Percentiles rank a stretch among this genome's conserved stretches.
phyloP scores from a whole-genome alignment of 2,329 filamentous ascomycete species.

The Davidsoniella neocaledoniae region DNA sequence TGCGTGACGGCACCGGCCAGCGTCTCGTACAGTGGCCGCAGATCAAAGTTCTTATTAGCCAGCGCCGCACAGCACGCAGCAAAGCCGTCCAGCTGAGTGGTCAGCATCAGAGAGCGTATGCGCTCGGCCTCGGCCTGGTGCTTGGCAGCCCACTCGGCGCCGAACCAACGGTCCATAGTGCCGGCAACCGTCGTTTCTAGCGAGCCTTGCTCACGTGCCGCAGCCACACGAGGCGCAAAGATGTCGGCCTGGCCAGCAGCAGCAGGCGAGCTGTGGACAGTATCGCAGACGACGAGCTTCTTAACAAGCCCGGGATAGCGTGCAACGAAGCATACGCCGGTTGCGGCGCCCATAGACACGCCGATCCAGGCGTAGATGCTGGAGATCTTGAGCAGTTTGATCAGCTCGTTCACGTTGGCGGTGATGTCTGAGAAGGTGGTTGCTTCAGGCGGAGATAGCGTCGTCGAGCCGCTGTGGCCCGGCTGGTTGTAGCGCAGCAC shows the following conservation, averaged over 20 bases:
- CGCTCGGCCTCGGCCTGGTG: conserved; percentile 22
- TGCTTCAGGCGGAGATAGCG: conserved; percentile 19
- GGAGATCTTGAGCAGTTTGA: conserved; percentile 19
- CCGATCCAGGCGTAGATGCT: conserved; percentile 26
- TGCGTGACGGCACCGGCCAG: conserved; percentile 21
- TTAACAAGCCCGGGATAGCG: conserved; percentile 23
- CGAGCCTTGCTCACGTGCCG: conserved; percentile 20
- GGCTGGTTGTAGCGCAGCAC: conserved; percentile 27
- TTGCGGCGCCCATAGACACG: conserved; percentile 28
- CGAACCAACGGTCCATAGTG: conserved; percentile 27
- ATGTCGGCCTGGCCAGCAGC: conserved; percentile 21
- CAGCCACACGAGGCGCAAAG: conserved; percentile 22
- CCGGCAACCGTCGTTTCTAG: conserved; percentile 19
- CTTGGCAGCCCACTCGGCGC: conserved; percentile 20
- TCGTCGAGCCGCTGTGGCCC: conserved; percentile 25
- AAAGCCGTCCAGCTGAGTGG: conserved; percentile 24
- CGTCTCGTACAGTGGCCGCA: conserved; percentile 20
- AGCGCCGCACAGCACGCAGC: conserved; percentile 26
- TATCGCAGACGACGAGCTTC: conserved; percentile 25
- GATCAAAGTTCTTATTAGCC: conserved; percentile 22
- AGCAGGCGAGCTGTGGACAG: conserved; percentile 23
- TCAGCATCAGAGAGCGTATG: conserved; percentile 21
- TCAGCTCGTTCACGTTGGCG: conserved; percentile 22
- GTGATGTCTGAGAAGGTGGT: conserved; percentile 25
- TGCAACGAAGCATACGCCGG: conserved; percentile 23